These are phyloP conservation scores for Puccinellia tenuiflora DNA, from an alignment of 176 grass and related monocot species.

Conservation along the genomic window DNA sequence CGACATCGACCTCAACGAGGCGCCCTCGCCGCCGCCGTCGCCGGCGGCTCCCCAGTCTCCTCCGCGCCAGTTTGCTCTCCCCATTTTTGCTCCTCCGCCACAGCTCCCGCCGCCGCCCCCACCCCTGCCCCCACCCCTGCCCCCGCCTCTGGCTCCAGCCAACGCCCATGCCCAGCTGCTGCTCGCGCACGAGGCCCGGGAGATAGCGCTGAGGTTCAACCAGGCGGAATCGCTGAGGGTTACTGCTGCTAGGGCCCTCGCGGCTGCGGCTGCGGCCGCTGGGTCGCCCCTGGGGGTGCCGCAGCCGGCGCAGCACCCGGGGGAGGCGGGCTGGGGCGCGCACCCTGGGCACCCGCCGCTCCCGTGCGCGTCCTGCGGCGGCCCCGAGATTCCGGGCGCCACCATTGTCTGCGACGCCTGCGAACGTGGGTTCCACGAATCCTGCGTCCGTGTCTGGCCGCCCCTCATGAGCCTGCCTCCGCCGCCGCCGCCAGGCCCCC, in stretches of 20 bases:
- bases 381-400: conserved; percentile 31
- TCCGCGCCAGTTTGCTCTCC: not conserved
- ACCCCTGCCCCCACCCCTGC: not conserved
- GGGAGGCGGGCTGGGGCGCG: conserved; percentile 57
- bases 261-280: not conserved
- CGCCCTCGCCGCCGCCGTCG: conserved; percentile 37
- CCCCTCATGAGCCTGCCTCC: conserved; percentile 23
- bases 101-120: not conserved
- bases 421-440: conserved; percentile 78
- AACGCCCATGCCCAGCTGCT: conserved; percentile 5
- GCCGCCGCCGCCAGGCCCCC: not conserved
- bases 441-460: conserved; percentile 53
- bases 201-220: conserved; percentile 36
- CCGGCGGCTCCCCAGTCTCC: conserved; percentile 1
- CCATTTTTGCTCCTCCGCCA: not conserved
- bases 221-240: not conserved
- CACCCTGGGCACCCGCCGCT: conserved; percentile 2
- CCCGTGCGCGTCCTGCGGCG: conserved; percentile 50
- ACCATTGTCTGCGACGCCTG: conserved; percentile 89
- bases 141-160: not conserved
- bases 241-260: not conserved
- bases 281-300: not conserved
- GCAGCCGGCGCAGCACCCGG: conserved; percentile 49
- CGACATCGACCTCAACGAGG: conserved; percentile 92
- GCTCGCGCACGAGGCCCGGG: conserved; percentile 42